Evolutionary conservation across 164 flowering plant genomes (phyloP).

Genomic region (Santalum album): DNA sequence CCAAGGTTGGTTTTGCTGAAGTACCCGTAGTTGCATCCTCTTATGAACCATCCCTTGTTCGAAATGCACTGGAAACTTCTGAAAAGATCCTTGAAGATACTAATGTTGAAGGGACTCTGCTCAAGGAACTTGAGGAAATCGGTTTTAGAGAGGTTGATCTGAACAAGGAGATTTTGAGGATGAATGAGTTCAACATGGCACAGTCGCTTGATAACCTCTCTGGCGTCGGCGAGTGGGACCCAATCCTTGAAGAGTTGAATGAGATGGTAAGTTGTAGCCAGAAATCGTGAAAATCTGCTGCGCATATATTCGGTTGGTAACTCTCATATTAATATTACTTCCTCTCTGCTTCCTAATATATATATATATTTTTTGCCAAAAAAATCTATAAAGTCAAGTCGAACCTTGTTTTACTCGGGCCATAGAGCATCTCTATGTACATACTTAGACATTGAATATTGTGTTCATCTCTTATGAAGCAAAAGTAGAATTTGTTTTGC

Average conservation of each 20-base stretch:
- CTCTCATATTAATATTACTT: background rate
- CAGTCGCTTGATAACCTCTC: conserved; percentile 66
- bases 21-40: conserved; percentile 8
- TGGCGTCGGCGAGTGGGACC: conserved; percentile 75
- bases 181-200: conserved; percentile 57
- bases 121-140: conserved; percentile 74
- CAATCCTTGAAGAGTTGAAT: conserved; percentile 64
- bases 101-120: conserved; percentile 42
- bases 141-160: conserved; percentile 67
- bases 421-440: too few species aligned
- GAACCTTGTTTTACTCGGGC: too few species aligned
- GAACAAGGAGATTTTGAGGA: conserved; percentile 66
- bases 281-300: background rate
- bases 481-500: too few species aligned
- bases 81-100: conserved; percentile 1
- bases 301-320: too few species aligned
- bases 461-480: too few species aligned
- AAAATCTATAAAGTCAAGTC: too few species aligned
- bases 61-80: conserved; percentile 7
- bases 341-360: background rate
- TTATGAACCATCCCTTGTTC: conserved; percentile 3
- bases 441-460: too few species aligned
- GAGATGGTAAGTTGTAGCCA: conserved; percentile 57
- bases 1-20: conserved; percentile 18
- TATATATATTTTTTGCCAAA: background rate